Conservation (phyloP, 257 asterid species). For the Gentiana straminea region DNA sequence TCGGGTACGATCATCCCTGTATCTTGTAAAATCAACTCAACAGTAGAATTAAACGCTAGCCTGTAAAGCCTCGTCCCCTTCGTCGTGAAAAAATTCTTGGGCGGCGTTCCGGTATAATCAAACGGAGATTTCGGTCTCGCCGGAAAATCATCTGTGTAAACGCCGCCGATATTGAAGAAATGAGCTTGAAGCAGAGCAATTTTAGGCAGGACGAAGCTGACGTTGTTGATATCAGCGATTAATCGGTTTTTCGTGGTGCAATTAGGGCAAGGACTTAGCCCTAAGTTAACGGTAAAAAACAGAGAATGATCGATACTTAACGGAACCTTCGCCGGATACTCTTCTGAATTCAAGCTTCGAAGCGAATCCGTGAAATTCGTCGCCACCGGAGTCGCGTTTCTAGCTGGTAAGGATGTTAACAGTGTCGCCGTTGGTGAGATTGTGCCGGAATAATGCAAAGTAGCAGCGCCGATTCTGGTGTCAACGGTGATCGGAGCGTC, state of each 20-base stretch:
- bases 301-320: conserved; percentile 32
- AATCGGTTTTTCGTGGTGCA: conserved; percentile 25
- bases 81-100: conserved; percentile 31
- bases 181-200: conserved; percentile 42
- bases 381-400: conserved; percentile 37
- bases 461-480: conserved; percentile 39
- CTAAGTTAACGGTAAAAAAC: conserved; percentile 42
- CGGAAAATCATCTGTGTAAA: conserved; percentile 52
- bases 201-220: conserved; percentile 40
- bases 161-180: conserved; percentile 39
- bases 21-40: conserved; percentile 42
- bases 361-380: conserved; percentile 29
- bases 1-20: conserved; percentile 49
- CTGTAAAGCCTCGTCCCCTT: conserved; percentile 45
- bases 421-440: conserved; percentile 21
- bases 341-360: conserved; percentile 30
- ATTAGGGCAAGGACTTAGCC: conserved; percentile 27
- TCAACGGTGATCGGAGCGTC: conserved; percentile 32
- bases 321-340: conserved; percentile 34
- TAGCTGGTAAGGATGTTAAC: conserved; percentile 24
- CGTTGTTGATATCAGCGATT: conserved; percentile 46
- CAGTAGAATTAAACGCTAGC: conserved; percentile 35
- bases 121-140: conserved; percentile 26
- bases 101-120: conserved; percentile 39
- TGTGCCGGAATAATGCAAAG: conserved; percentile 34